Base-by-base conservation (phyloP, 306 rosid genomes). In the Castanea sativa region DNA sequence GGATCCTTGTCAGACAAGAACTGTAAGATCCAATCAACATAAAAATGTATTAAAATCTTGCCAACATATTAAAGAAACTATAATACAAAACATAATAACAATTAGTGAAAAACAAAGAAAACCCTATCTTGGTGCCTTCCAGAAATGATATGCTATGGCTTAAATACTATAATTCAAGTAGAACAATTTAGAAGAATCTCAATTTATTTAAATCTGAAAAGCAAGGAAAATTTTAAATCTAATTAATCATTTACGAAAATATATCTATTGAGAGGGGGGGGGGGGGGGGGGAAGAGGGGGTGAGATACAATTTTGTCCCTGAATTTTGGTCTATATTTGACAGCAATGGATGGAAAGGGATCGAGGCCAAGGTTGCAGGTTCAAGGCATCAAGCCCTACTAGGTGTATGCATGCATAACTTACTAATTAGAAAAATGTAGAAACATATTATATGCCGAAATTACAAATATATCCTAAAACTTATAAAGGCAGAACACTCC, bases 1-100 rank as follows among this genome's bases (percentile, higher is more conserved):
- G 97, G 91, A 86, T 93, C 98, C 89, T 93, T 95, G 84, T 95
- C 97, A 27, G 91, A 89, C 88, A 95, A 93, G 81, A 89, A 88
- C 99, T 95, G 96, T 58, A 73, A 35, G 58, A 60, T 57, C 53
- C 53, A 49, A 49, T 49, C 14, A 49, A 10, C 53, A 49, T 49
- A 49, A 10, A 49, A 49, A 49, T 49, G 14, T 49, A 65, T 41
- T 35, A 63, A 25, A 63, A 75, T 25, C 29, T 74, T 79, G 69
- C 56, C 1, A 56, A 67, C 21, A 19, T 8, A 19, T 16, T 16
- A 21, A 27, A 13, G 23, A 5, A 59, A 27, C 23, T 23, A 59
- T 59, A 13, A 59, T 13, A 59, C 65, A 59, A 59, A 59, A 59
- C 27, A 59, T 9, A 23, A 59, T 11, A 29, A 23, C 18, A 59